These are phyloP conservation scores for Cytospora piceicola DNA, from an alignment of 2,329 filamentous ascomycete genomes.

Conservation along the genomic window DNA sequence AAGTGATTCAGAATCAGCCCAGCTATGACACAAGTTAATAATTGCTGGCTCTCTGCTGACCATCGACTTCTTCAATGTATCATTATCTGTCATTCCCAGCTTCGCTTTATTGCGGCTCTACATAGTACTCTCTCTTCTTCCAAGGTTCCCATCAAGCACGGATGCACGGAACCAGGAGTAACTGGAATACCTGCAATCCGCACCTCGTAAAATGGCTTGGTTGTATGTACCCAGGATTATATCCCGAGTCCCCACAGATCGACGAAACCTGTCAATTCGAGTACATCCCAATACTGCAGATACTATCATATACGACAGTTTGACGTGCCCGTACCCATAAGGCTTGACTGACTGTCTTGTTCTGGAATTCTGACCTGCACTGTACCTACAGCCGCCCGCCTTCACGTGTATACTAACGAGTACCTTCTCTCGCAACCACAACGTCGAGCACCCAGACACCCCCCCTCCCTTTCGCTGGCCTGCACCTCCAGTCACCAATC, in stretches of 20 bases:
- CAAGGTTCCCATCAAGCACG: neutral
- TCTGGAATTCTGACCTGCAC: neutral
- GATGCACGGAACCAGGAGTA: too few relatives aligned
- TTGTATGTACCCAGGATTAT: too few relatives aligned
- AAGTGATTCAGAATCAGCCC: neutral
- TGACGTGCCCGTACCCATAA: neutral
- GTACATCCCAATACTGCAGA: neutral
- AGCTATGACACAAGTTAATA: neutral
- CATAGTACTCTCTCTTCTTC: too few relatives aligned
- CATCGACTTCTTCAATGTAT: neutral
- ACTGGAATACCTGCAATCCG: neutral
- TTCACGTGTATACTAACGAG: neutral
- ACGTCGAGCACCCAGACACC: neutral
- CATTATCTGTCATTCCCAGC: neutral
- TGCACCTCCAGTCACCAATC: neutral
- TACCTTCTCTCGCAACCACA: neutral
- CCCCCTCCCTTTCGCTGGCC: neutral
- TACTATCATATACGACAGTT: neutral
- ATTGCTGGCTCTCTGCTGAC: neutral
- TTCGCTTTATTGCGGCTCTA: neutral
- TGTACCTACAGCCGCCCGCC: neutral
- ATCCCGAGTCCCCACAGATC: neutral
- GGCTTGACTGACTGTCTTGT: neutral
- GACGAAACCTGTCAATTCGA: neutral
- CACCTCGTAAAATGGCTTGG: slow-evolving; percentile 1